phyloP scores from a whole-genome alignment of 306 rosid species.

The Cicer yamashitae region DNA sequence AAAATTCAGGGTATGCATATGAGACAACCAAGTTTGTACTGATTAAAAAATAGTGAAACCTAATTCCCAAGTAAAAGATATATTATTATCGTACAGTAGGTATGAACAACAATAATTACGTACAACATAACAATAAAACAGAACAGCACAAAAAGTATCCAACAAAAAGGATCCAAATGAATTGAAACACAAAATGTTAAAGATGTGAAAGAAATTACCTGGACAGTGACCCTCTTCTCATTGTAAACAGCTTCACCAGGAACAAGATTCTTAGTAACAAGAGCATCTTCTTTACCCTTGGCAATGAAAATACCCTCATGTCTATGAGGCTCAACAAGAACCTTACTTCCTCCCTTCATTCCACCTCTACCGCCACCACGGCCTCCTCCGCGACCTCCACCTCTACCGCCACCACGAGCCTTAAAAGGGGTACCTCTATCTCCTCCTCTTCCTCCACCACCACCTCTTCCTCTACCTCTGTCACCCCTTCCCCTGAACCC shows the following conservation, averaged over 20 bases:
- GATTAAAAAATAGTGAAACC: background rate
- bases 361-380: constrained; percentile 40
- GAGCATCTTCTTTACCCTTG: constrained; percentile 93
- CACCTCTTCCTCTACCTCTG: constrained; percentile 53
- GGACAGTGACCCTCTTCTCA: constrained; percentile 82
- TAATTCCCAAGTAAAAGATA: background rate
- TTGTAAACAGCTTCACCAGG: constrained; percentile 92
- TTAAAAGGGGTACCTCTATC: constrained; percentile 24
- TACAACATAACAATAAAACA: background rate
- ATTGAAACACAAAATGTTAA: background rate
- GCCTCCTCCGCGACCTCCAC: constrained; percentile 31
- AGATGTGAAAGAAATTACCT: constrained; percentile 50
- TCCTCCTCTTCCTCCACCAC: constrained; percentile 36
- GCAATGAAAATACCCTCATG: constrained; percentile 88
- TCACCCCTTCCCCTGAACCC: constrained; percentile 46
- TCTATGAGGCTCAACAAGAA: constrained; percentile 58
- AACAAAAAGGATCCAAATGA: background rate
- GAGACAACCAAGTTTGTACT: no score
- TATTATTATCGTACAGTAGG: no score
- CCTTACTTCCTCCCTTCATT: constrained; percentile 59
- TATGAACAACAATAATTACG: background rate
- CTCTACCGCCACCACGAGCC: constrained; percentile 31
- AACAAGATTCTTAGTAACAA: constrained; percentile 86
- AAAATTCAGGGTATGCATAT: no score
- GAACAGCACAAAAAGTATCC: background rate